Evolutionary conservation across 306 rosid genomes (phyloP).

Genomic region (Begonia peltatifolia): DNA sequence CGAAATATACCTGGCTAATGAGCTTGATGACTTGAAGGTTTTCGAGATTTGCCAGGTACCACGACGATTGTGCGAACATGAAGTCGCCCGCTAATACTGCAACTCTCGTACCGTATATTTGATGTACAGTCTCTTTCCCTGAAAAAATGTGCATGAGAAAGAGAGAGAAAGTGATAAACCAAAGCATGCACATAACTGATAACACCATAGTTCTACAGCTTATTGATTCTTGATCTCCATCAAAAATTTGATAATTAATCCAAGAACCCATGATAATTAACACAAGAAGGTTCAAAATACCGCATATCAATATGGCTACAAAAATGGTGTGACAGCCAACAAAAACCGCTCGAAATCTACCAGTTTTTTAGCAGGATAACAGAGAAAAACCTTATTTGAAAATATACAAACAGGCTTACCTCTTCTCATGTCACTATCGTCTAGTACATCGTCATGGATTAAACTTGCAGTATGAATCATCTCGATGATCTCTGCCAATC

Average conservation of each 20-base stretch:
- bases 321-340: no score
- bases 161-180: no score
- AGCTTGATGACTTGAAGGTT: constrained; percentile 92
- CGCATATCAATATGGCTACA: no score
- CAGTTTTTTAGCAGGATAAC: no score
- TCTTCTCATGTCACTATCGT: constrained; percentile 79
- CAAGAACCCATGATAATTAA: no score
- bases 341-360: no score
- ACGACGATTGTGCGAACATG: constrained; percentile 99
- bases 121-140: constrained; percentile 92
- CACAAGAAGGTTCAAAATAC: no score
- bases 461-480: constrained; percentile 99
- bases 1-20: constrained; percentile 66
- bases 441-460: constrained; percentile 91
- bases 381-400: no score
- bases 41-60: constrained; percentile 98
- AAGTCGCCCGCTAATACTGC: constrained; percentile 99
- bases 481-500: constrained; percentile 93
- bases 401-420: constrained; percentile 23
- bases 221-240: no score
- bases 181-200: no score
- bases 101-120: constrained; percentile 89
- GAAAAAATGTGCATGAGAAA: constrained; percentile 5
- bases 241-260: no score
- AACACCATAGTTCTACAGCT: no score